Conservation (phyloP, 78 protist species). For the Monocercomonoides exilis region DNA sequence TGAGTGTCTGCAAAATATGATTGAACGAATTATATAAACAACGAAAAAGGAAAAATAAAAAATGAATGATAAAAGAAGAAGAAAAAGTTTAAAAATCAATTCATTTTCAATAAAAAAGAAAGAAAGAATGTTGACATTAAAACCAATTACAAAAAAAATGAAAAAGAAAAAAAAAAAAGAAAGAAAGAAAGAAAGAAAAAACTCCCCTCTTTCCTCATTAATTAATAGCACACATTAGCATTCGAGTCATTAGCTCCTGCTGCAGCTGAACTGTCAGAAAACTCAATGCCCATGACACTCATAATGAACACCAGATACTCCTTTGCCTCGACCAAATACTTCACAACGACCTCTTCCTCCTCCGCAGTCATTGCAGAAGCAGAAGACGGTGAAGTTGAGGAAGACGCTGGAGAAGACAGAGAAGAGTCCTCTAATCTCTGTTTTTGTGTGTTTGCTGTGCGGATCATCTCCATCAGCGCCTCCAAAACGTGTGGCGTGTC, state of each 20-base stretch:
- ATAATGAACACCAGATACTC: too few species aligned
- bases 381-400: not conserved
- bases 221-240: too few species aligned
- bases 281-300: too few species aligned
- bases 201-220: too few species aligned
- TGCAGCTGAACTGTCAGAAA: too few species aligned
- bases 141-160: not conserved
- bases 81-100: not conserved
- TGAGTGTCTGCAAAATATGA: not conserved
- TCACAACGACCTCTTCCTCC: not conserved
- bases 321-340: not conserved
- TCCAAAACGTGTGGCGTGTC: conserved; percentile 66
- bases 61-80: not conserved
- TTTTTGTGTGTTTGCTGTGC: not conserved
- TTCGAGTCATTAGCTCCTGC: too few species aligned
- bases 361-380: too few species aligned
- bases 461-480: not conserved
- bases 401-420: not conserved
- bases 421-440: not conserved
- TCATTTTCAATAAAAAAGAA: not conserved
- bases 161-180: not conserved
- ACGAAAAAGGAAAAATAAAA: not conserved
- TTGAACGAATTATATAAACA: not conserved
- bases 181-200: not conserved
- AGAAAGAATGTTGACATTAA: not conserved